Conservation (phyloP, 805 yeast species). For the Candida khao-thaluensis region DNA sequence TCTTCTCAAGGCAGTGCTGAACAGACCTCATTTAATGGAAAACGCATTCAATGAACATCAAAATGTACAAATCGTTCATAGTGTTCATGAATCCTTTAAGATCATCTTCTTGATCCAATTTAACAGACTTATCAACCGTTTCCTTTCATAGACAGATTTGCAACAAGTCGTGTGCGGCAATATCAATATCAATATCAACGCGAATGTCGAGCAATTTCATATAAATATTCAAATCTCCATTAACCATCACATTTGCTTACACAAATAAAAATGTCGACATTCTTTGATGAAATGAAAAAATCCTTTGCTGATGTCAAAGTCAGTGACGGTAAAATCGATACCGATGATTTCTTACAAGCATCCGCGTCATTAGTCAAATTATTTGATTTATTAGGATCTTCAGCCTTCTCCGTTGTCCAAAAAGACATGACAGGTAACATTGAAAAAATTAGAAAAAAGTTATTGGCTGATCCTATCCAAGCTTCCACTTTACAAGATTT, state of each 20-base stretch:
- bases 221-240: neutral
- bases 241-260: neutral
- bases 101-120: no score
- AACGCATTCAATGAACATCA: no score
- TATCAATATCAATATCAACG: neutral
- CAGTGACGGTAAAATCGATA: constrained; percentile 58
- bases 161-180: constrained; percentile 3
- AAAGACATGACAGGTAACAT: constrained; percentile 88
- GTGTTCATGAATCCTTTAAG: no score
- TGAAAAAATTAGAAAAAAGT: constrained; percentile 65
- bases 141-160: no score
- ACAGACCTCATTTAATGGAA: no score
- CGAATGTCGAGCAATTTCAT: constrained; percentile 5
- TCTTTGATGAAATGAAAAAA: constrained; percentile 74
- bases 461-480: constrained; percentile 60
- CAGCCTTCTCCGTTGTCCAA: constrained; percentile 84
- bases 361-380: constrained; percentile 78
- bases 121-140: no score
- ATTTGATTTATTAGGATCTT: constrained; percentile 79
- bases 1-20: no score
- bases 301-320: constrained; percentile 77
- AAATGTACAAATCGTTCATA: no score
- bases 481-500: constrained; percentile 75
- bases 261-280: constrained; percentile 55
- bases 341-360: constrained; percentile 78